Base-by-base conservation (phyloP, 495 filamentous ascomycete genomes). In the Oidiodendron maius region DNA sequence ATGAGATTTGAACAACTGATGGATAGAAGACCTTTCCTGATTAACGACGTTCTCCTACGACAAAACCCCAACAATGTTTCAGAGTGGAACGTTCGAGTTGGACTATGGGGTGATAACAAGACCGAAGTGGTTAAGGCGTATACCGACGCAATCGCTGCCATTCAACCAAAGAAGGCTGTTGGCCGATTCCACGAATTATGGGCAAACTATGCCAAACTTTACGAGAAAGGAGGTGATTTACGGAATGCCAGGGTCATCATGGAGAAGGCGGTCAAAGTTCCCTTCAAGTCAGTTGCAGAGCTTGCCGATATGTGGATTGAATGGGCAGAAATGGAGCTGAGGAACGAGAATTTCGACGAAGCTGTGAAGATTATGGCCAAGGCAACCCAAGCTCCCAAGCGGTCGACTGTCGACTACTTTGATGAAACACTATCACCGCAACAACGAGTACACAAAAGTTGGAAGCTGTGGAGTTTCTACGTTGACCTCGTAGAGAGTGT, bases 381-480 rank as follows among this genome's bases (percentile, higher is more conserved):
- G 63, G 93, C 93, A 11, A 91, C 91, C 11, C 89, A 95, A 64
- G 89, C 93, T 13, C 91, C 93, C 0, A 97, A 96, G 67, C 77
- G 87, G 51, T 96, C 90, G 15, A 94, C 81, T 1, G 93, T 97
- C 18, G 94, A 99, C 67, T 99, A 96, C 63, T 99, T 96, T 57
- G 93, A 99, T 65, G 94, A 99, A 63, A 87, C 78, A 0, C 71
- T 99, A 6, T 87, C 88, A 4, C 91, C 94, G 9, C 94, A 97
- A 63, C 93, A 97, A 65, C 79, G 94, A 48, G 86, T 99, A 6
- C 94, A 99, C 68, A 99, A 97, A 75, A 94, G 89, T 62, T 99
- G 94, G 94, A 99, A 97, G 64, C 68, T 99, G 12, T 99, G 93
- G 93, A 93, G 87, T 72, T 99, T 97, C 75, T 99, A 99, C 58